These are phyloP conservation scores for Chalciporus sp. DNA, from an alignment of 1,284 basidiomycete genomes.

Conservation along the genomic window DNA sequence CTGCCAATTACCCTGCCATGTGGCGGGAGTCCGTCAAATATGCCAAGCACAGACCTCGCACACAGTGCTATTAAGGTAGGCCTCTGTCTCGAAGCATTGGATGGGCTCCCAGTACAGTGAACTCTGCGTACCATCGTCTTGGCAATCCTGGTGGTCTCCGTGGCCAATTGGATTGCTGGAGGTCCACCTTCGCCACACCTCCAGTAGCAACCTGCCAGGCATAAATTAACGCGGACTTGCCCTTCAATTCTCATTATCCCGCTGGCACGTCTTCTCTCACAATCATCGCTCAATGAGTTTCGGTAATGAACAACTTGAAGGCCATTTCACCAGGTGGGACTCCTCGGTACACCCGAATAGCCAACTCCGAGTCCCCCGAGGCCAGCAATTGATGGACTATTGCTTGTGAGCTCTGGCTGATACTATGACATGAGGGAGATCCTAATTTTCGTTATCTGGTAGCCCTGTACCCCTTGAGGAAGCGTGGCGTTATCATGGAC, in stretches of 20 bases:
- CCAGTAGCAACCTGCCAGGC: neutral
- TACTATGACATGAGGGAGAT: neutral
- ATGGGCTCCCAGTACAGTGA: neutral
- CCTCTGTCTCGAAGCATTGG: neutral
- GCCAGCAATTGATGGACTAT: neutral
- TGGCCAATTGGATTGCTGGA: neutral
- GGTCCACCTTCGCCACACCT: neutral
- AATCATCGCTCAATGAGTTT: slow-evolving; percentile 4
- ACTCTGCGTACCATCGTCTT: neutral
- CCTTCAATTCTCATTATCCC: neutral
- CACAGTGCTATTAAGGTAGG: neutral
- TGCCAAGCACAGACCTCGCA: neutral
- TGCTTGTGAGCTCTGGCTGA: slow-evolving; percentile 4
- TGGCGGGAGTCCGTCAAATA: neutral
- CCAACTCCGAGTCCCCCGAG: neutral
- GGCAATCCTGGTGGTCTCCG: neutral
- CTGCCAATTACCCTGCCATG: neutral
- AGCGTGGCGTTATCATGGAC: neutral
- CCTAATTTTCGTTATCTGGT: slow-evolving; percentile 3
- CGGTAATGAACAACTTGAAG: neutral
- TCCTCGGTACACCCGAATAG: neutral
- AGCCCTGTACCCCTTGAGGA: slow-evolving; percentile 3
- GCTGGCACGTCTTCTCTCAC: neutral
- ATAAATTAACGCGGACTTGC: neutral
- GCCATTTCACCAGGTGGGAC: neutral